A percentile compares a stretch with the other conserved stretches of the same genome.
phyloP scores from a whole-genome alignment of 2,329 filamentous ascomycete species.

The Aureobasidium sp. region DNA sequence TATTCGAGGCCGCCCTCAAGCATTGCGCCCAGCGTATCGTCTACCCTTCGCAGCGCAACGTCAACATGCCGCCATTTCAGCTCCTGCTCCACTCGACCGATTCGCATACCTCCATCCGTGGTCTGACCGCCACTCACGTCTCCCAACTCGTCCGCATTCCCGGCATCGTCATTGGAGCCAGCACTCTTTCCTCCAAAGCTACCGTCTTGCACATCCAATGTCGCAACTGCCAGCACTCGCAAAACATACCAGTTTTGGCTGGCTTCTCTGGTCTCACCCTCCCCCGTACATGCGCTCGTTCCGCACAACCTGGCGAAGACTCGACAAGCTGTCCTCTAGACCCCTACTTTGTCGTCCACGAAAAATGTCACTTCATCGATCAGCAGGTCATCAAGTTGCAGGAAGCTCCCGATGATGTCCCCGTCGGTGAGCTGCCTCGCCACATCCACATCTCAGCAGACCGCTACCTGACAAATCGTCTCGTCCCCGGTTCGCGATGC shows the following conservation, averaged over 20 bases:
- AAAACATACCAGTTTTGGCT: slow-evolving; percentile 64
- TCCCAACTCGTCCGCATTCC: slow-evolving; percentile 93
- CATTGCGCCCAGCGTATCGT: slow-evolving; percentile 91
- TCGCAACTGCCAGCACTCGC: slow-evolving; percentile 68
- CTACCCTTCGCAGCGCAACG: slow-evolving; percentile 62
- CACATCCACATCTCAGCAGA: slow-evolving; percentile 97
- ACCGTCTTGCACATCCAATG: slow-evolving; percentile 81
- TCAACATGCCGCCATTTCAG: slow-evolving; percentile 79
- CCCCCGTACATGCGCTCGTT: slow-evolving; percentile 66
- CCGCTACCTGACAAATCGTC: slow-evolving; percentile 86
- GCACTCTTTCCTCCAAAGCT: slow-evolving; percentile 92
- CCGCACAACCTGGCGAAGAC: slow-evolving; percentile 47
- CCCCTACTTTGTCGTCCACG: slow-evolving; percentile 91
- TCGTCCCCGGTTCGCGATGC: slow-evolving; percentile 90
- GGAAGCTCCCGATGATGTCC: slow-evolving; percentile 94
- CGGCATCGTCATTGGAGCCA: slow-evolving; percentile 94
- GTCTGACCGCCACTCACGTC: slow-evolving; percentile 86
- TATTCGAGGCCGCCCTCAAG: slow-evolving; percentile 89
- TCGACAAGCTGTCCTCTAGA: slow-evolving; percentile 78
- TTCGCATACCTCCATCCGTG: slow-evolving; percentile 84
- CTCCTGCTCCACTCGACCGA: slow-evolving; percentile 89
- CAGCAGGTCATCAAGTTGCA: slow-evolving; percentile 98
- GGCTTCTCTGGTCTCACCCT: slow-evolving; percentile 84
- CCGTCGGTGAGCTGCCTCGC: slow-evolving; percentile 87
- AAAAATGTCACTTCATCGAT: slow-evolving; percentile 90